phyloP scores from a whole-genome alignment of 1,284 basidiomycete species.

The Ganoderma meredithae region DNA sequence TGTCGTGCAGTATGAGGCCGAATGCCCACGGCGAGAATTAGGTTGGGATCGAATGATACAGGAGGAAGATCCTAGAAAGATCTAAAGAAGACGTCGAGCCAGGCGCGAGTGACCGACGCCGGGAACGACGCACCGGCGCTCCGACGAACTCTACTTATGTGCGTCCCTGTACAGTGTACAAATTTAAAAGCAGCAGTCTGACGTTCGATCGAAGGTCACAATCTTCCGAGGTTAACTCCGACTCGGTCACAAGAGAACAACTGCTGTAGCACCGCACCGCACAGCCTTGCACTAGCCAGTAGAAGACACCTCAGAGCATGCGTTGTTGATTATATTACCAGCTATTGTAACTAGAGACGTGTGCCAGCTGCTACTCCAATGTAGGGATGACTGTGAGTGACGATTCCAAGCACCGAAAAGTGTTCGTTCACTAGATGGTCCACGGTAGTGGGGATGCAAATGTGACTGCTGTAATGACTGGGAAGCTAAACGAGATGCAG shows the following conservation, averaged over 20 bases:
- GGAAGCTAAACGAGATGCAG: conserved; percentile 34
- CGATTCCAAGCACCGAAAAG: conserved; percentile 9
- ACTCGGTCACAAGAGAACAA: not conserved
- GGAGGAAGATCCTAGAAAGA: not conserved
- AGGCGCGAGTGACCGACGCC: not conserved
- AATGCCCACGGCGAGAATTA: not conserved
- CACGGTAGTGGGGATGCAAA: conserved; percentile 22
- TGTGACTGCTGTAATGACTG: conserved; percentile 21
- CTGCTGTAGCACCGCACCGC: no score
- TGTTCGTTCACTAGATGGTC: conserved; percentile 4
- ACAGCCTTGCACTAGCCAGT: not conserved
- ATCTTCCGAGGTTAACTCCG: conserved; percentile 6
- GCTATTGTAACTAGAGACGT: conserved; percentile 23
- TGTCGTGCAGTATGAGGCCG: not conserved
- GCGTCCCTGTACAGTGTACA: no score
- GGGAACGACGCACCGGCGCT: conserved; percentile 7
- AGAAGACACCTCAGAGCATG: conserved; percentile 2
- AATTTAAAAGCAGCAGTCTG: not conserved
- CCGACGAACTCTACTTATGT: not conserved
- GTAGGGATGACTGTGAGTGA: conserved; percentile 21
- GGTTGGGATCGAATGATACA: not conserved
- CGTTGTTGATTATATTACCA: conserved; percentile 30
- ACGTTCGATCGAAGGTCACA: conserved; percentile 5
- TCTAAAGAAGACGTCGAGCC: not conserved
- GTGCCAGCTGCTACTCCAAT: conserved; percentile 23